phyloP scores from a whole-genome alignment of 106 monocot species.

The Acorus calamus region DNA sequence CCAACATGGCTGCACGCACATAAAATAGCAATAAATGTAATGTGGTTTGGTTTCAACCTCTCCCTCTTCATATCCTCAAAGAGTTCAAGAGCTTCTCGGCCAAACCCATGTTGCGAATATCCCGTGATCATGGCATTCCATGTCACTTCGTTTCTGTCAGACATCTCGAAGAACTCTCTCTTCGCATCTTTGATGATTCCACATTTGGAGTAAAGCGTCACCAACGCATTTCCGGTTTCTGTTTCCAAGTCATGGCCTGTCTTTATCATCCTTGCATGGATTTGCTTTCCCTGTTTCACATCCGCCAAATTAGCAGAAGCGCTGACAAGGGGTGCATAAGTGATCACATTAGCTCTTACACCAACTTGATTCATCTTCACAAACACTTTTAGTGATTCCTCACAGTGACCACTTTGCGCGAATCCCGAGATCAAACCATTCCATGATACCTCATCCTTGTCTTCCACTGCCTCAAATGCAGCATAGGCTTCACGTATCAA shows the following conservation, averaged over 20 bases:
- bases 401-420: constrained; percentile 59
- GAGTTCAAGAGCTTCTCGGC: constrained; percentile 43
- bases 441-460: constrained; percentile 75
- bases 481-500: constrained; percentile 42
- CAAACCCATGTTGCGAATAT: constrained; percentile 69
- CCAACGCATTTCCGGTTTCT: constrained; percentile 55
- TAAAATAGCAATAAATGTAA: constrained; percentile 70
- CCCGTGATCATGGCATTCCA: constrained; percentile 89
- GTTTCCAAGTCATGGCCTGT: constrained; percentile 46
- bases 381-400: constrained; percentile 61
- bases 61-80: constrained; percentile 63
- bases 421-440: constrained; percentile 86
- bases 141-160: constrained; percentile 51
- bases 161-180: constrained; percentile 38
- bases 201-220: constrained; percentile 80
- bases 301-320: constrained; percentile 66
- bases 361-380: constrained; percentile 39
- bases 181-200: constrained; percentile 63
- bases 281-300: constrained; percentile 59
- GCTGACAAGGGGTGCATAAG: constrained; percentile 54
- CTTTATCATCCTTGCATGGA: constrained; percentile 72
- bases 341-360: constrained; percentile 44
- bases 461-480: constrained; percentile 30
- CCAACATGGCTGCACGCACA: constrained; percentile 87
- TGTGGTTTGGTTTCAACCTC: constrained; percentile 41